phyloP scores from a whole-genome alignment of 257 asterid species.

The Ballota nigra region DNA sequence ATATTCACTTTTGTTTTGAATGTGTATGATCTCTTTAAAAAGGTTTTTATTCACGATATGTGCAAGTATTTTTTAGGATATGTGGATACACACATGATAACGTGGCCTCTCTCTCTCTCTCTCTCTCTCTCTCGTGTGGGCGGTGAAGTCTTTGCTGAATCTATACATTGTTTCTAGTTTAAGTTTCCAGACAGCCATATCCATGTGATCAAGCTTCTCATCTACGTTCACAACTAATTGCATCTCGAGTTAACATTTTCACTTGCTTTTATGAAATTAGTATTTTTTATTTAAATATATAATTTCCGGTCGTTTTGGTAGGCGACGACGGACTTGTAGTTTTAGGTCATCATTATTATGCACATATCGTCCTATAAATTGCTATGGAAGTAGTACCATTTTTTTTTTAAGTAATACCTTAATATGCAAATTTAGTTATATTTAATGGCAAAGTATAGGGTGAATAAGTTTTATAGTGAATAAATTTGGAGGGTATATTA shows the following conservation, averaged over 20 bases:
- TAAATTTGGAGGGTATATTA: too few species aligned
- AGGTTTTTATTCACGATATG: neutral
- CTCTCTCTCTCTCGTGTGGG: neutral
- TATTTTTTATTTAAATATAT: too few species aligned
- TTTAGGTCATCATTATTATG: neutral
- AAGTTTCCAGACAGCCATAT: constrained; percentile 27
- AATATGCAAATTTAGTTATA: neutral
- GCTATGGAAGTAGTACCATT: neutral
- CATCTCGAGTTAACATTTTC: neutral
- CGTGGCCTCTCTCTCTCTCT: neutral
- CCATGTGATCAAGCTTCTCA: constrained; percentile 21
- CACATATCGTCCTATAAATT: neutral
- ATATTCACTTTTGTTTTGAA: neutral
- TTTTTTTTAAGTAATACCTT: too few species aligned
- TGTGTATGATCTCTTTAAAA: neutral
- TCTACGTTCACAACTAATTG: constrained; percentile 12
- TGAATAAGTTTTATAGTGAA: too few species aligned
- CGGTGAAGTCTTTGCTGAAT: constrained; percentile 19
- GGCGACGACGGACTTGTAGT: too few species aligned
- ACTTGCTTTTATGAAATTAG: neutral
- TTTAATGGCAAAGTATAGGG: too few species aligned
- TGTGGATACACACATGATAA: neutral
- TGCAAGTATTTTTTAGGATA: neutral
- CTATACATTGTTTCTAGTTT: constrained; percentile 18
- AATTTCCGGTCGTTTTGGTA: too few species aligned